A percentile compares a stretch with the other conserved stretches of the same genome.
These are phyloP conservation scores for Epicoccum sorghinum DNA, from an alignment of 2,329 filamentous ascomycete species.

Conservation along the genomic window DNA sequence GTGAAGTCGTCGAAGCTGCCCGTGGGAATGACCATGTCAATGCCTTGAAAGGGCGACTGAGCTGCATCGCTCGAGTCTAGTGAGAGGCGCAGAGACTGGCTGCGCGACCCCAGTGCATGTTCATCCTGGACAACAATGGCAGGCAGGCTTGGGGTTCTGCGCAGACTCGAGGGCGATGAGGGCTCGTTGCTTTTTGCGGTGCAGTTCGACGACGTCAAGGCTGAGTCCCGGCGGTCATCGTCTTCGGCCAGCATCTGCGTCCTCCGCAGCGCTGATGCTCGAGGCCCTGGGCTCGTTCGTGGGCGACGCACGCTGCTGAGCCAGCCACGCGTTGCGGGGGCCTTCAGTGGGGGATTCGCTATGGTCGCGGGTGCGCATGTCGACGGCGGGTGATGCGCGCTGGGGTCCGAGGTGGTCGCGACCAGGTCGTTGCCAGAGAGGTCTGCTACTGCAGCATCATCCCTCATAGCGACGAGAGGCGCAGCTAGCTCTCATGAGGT, in stretches of 20 bases:
- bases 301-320: conserved; percentile 46
- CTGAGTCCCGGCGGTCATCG: conserved; percentile 49
- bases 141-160: conserved; percentile 51
- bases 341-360: conserved; percentile 20
- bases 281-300: conserved; percentile 45
- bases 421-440: conserved; percentile 29
- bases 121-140: conserved; percentile 54
- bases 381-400: conserved; percentile 1
- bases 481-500: conserved; percentile 39
- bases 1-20: conserved; percentile 60
- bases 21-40: conserved; percentile 63
- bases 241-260: conserved; percentile 36
- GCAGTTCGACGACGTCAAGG: conserved; percentile 46
- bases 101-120: conserved; percentile 18
- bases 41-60: conserved; percentile 51
- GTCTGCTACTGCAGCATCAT: conserved; percentile 33
- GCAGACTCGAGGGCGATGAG: conserved; percentile 38
- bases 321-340: conserved; percentile 43
- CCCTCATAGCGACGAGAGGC: conserved; percentile 39
- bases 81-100: conserved; percentile 18
- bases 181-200: conserved; percentile 41
- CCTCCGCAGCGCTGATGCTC: conserved; percentile 38
- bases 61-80: conserved; percentile 16
- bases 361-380: conserved; percentile 19
- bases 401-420: conserved; percentile 18